Evolutionary conservation across 768 basidiomycete genomes (phyloP).

Genomic region (Auricularia sp.): DNA sequence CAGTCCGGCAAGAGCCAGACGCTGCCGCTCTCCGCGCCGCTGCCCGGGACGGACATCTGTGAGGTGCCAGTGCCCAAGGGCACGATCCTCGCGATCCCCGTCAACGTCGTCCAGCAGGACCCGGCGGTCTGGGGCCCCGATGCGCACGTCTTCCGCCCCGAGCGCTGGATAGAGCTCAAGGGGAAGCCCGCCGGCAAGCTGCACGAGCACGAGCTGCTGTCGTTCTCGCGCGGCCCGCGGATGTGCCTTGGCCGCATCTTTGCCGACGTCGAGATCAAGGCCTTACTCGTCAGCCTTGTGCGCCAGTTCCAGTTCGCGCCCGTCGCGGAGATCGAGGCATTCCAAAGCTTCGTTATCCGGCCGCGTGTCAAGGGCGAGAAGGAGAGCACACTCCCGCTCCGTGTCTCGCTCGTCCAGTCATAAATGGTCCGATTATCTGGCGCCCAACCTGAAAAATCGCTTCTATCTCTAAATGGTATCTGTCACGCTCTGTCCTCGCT

Average conservation of each 20-base stretch:
- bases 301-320: constrained; percentile 46
- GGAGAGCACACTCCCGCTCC: constrained; percentile 41
- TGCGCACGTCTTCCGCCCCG: constrained; percentile 9
- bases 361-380: constrained; percentile 44
- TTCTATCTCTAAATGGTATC: background rate
- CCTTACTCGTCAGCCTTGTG: constrained; percentile 40
- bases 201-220: constrained; percentile 2
- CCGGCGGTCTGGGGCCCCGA: constrained; percentile 12
- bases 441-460: background rate
- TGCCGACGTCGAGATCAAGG: constrained; percentile 50
- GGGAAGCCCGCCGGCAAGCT: background rate
- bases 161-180: constrained; percentile 9
- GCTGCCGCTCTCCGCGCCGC: constrained; percentile 37
- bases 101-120: constrained; percentile 11
- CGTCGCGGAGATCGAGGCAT: constrained; percentile 42
- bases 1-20: constrained; percentile 34
- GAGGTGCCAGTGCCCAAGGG: constrained; percentile 45
- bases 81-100: constrained; percentile 41
- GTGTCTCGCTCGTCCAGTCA: constrained; percentile 5
- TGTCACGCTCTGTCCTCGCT: too few relatives aligned
- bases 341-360: constrained; percentile 57
- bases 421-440: background rate
- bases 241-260: constrained; percentile 52
- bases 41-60: constrained; percentile 17
- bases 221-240: constrained; percentile 34